phyloP scores from a whole-genome alignment of 2,329 filamentous ascomycete species.

The Trichophyton schoenleinii region DNA sequence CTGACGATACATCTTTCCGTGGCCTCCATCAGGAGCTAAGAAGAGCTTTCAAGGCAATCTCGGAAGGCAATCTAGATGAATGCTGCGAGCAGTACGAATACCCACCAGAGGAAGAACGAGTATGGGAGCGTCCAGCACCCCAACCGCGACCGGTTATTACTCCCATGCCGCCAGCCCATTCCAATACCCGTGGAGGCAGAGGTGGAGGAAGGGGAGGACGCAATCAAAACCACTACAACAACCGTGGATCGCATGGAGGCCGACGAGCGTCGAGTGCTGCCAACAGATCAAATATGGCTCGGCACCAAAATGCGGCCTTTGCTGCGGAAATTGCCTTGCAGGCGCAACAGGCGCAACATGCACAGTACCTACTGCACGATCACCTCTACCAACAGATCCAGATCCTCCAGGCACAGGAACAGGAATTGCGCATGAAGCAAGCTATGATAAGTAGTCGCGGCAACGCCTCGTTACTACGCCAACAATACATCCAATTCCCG shows the following conservation, averaged over 20 bases:
- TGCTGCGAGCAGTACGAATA: conserved; percentile 82
- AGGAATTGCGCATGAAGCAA: conserved; percentile 37
- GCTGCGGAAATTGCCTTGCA: conserved; percentile 17
- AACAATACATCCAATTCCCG: conserved; percentile 30
- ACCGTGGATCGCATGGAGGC: conserved; percentile 33
- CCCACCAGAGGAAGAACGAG: conserved; percentile 61
- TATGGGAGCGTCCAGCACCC: conserved; percentile 44
- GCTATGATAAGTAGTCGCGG: conserved; percentile 30
- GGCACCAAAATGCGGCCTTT: conserved; percentile 30
- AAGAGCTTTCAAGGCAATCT: conserved; percentile 71
- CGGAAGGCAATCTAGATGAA: conserved; percentile 63
- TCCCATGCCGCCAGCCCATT: conserved; percentile 27
- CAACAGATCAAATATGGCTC: conserved; percentile 29
- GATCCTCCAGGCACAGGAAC: conserved; percentile 38
- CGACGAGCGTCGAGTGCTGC: conserved; percentile 48
- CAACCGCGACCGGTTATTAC: conserved; percentile 45
- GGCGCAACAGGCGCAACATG: conserved; percentile 31
- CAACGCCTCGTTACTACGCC: conserved; percentile 29
- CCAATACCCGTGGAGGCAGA: conserved; percentile 33
- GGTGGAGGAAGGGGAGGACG: conserved; percentile 39
- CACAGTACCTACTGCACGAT: conserved; percentile 37
- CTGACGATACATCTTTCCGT: conserved; percentile 85
- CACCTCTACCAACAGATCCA: conserved; percentile 40
- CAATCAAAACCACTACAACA: conserved; percentile 36
- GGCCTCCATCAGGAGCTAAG: conserved; percentile 83